Conservation (phyloP, 345 rosid genomes). For the Conringia planisiliqua region DNA sequence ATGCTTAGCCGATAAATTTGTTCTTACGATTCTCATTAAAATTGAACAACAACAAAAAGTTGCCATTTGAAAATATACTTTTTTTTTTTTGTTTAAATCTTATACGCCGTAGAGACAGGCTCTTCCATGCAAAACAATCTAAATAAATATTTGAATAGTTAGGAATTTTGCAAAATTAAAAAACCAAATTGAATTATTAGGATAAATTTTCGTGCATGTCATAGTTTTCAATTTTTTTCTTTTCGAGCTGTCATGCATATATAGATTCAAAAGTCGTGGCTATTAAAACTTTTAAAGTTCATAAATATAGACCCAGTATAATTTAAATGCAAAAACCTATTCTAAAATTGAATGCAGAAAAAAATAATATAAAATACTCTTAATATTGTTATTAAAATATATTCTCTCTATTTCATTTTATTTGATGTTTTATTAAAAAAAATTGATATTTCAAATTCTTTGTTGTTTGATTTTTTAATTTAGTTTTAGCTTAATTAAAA, state of each 20-base stretch:
- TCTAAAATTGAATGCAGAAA: not conserved
- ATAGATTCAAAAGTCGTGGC: not conserved
- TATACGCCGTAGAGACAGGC: not conserved
- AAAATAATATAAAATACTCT: not conserved
- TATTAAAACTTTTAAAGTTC: not conserved
- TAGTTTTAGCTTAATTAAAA: too few relatives aligned
- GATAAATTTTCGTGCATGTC: not conserved
- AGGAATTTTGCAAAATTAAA: not conserved
- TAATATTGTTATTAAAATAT: too few relatives aligned
- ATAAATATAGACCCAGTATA: not conserved
- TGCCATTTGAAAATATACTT: not conserved
- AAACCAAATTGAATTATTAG: not conserved
- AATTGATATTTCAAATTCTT: too few relatives aligned
- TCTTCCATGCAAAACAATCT: not conserved
- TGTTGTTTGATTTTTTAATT: too few relatives aligned
- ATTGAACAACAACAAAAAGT: too few relatives aligned
- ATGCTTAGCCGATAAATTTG: constrained; percentile 25
- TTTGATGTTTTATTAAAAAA: too few relatives aligned
- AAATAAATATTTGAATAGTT: not conserved
- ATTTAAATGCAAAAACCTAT: not conserved
- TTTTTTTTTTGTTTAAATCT: not conserved
- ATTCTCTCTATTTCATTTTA: too few relatives aligned
- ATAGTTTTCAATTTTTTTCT: not conserved
- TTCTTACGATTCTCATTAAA: not conserved
- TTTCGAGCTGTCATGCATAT: not conserved